Conservation (phyloP, 169 alveolate genomes). For the Plasmodium berghei region DNA sequence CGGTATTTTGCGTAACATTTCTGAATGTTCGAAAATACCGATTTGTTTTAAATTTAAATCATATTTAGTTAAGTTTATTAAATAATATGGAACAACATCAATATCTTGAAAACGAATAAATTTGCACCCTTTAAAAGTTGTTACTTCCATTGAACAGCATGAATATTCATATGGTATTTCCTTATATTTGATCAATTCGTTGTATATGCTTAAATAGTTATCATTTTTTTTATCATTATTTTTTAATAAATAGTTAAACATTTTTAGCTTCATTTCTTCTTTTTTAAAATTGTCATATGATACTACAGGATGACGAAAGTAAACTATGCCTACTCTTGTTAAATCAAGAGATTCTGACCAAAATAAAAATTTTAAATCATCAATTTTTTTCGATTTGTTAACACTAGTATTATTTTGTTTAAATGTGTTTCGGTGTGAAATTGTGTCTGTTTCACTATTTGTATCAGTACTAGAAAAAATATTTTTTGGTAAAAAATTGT, state of each 20-base stretch:
- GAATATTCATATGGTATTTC: constrained; percentile 67
- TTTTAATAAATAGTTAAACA: constrained; percentile 35
- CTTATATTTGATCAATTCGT: constrained; percentile 21
- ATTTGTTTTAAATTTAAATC: constrained; percentile 50
- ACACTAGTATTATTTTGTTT: not conserved
- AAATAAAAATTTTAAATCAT: constrained; percentile 44
- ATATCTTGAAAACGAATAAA: constrained; percentile 76
- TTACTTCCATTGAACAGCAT: constrained; percentile 75
- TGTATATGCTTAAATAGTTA: constrained; percentile 21
- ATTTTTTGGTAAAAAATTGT: not conserved
- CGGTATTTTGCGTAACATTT: constrained; percentile 43
- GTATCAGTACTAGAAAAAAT: not conserved
- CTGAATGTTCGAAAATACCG: constrained; percentile 74
- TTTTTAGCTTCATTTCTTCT: constrained; percentile 59
- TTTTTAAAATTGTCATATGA: constrained; percentile 53
- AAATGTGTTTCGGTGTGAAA: not conserved
- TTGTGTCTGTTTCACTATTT: not conserved
- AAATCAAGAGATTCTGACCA: constrained; percentile 75
- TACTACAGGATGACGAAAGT: constrained; percentile 72
- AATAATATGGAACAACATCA: constrained; percentile 75
- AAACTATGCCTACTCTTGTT: constrained; percentile 71
- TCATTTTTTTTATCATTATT: constrained; percentile 24
- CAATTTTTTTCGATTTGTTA: constrained; percentile 22
- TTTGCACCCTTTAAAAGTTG: constrained; percentile 74
- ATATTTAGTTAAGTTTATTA: constrained; percentile 64